These are phyloP conservation scores for Moniliella sp. DNA, from an alignment of 1,284 basidiomycete species.

Conservation along the genomic window DNA sequence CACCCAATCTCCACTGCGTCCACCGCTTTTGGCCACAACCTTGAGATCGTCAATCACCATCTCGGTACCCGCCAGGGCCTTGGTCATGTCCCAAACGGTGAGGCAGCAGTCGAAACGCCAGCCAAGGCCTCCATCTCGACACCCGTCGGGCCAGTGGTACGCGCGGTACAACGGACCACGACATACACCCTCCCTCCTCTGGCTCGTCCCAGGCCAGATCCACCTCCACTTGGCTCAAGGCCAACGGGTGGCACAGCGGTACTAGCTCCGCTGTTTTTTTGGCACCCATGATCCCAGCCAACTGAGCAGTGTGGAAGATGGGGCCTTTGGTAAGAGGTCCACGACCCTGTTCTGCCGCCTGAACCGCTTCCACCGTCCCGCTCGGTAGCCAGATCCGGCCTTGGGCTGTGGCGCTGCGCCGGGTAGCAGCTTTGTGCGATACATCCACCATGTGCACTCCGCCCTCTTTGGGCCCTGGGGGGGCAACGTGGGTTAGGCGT, in stretches of 20 bases:
- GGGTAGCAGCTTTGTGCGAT: conserved; percentile 45
- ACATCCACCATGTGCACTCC: conserved; percentile 52
- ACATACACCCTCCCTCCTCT: conserved; percentile 5
- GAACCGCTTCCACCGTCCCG: conserved; percentile 44
- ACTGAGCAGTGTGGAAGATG: conserved; percentile 47
- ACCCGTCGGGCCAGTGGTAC: conserved; percentile 37
- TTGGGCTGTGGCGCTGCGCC: conserved; percentile 50
- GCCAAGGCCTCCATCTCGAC: conserved; percentile 87
- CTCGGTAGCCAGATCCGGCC: conserved; percentile 53
- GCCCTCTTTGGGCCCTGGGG: conserved; percentile 42
- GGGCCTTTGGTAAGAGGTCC: conserved; percentile 27
- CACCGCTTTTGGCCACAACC: conserved; percentile 51
- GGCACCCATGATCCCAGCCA: conserved; percentile 64
- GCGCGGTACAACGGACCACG: conserved; percentile 11
- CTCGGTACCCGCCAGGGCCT: conserved; percentile 60
- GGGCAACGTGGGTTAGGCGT: conserved; percentile 50
- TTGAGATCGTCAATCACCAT: conserved; percentile 47
- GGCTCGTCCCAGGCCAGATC: conserved; percentile 36
- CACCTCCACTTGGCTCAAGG: conserved; percentile 50
- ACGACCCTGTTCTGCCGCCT: conserved; percentile 33
- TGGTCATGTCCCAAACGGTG: conserved; percentile 78
- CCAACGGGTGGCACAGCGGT: conserved; percentile 38
- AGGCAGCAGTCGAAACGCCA: conserved; percentile 56
- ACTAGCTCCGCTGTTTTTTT: conserved; percentile 53
- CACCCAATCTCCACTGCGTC: conserved; percentile 44